Base-by-base conservation (phyloP, 371 early-diverging fungal species). In the Haplosporangium sp. region DNA sequence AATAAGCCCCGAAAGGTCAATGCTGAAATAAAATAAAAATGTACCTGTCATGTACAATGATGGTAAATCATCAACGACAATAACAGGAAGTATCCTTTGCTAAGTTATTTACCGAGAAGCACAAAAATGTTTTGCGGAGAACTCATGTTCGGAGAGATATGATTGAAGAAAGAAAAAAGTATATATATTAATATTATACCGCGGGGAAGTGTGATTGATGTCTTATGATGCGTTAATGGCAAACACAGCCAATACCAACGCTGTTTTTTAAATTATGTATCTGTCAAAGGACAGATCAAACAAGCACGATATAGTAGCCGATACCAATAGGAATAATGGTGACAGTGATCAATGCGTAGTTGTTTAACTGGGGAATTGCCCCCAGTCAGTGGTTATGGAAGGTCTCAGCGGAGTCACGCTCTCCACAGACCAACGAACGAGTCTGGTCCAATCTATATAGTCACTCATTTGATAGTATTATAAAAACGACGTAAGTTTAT, bases 241-340 rank as follows among this genome's bases (percentile, higher is more conserved):
- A 45, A 45, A 45, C 50, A 50, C 50, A 15, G n/a, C 50, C n/a
- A n/a, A n/a, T 50, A n/a, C 50, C 4, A n/a, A 50, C n/a, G 15
- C n/a, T 47, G 47, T 47, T 15, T 47, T 42, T 45, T 45, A 10
- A 45, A 15, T n/a, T 3, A n/a, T n/a, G n/a, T 50, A 50, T 50
- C n/a, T n/a, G n/a, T 50, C n/a, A 5, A 0, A 27, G 27, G 27
- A 27, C 27, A 27, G n/a, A n/a, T n/a, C n/a, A n/a, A 55, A 55
- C 55, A 8, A 13, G 55, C 8, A 17, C 4, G 11, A 20, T 53
- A 27, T 0, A 53, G 53, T 53, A 27, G 6, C 53, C 27, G 53
- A 53, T 20, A 20, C 53, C 53, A 53, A 53, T 53, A 53, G 53
- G 50, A 20, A 55, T 55, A 55, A 55, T 2, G 50, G n/a, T 50